Evolutionary conservation across 345 rosid genomes (phyloP).

Genomic region (Sonneratia alba): DNA sequence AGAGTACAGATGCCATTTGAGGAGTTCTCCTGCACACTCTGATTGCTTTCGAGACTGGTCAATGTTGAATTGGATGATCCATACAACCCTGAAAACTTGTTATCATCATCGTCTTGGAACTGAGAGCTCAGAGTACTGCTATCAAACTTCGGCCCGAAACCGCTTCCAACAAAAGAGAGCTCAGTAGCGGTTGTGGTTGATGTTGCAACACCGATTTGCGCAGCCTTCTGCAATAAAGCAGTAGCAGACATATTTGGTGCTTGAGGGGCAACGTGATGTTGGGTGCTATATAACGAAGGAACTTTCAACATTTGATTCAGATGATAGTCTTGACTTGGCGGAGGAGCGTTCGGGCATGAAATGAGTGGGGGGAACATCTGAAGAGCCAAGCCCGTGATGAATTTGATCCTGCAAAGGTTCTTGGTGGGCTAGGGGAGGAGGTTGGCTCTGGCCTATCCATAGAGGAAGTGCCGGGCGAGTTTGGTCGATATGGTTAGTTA

Average conservation of each 20-base stretch:
- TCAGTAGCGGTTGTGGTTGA: conserved; percentile 32
- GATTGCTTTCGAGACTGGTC: conserved; percentile 16
- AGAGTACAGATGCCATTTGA: conserved; percentile 21
- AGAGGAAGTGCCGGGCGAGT: conserved; percentile 21
- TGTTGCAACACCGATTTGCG: conserved; percentile 53
- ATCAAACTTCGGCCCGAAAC: conserved; percentile 34
- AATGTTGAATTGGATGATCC: conserved; percentile 16
- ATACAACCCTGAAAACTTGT: conserved; percentile 42
- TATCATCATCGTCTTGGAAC: conserved; percentile 35
- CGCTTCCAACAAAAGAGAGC: conserved; percentile 39
- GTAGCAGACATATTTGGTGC: conserved; percentile 77
- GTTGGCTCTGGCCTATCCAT: conserved; percentile 23
- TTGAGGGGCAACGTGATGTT: conserved; percentile 26
- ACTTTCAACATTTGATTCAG: conserved; percentile 34
- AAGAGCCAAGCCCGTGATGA: conserved; percentile 20
- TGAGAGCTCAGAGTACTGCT: conserved; percentile 2
- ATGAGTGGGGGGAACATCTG: conserved; percentile 17
- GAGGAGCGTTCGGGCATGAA: conserved; percentile 19
- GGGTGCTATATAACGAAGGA: conserved; percentile 67
- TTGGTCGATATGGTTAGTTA: not conserved
- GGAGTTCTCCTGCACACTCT: conserved; percentile 21
- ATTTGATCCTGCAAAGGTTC: conserved; percentile 25
- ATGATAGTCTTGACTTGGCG: conserved; percentile 22
- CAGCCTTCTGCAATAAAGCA: conserved; percentile 88
- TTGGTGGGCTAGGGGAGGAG: not conserved